Conservation (phyloP, 2,329 filamentous ascomycete species). For the Meredithiella fracta region DNA sequence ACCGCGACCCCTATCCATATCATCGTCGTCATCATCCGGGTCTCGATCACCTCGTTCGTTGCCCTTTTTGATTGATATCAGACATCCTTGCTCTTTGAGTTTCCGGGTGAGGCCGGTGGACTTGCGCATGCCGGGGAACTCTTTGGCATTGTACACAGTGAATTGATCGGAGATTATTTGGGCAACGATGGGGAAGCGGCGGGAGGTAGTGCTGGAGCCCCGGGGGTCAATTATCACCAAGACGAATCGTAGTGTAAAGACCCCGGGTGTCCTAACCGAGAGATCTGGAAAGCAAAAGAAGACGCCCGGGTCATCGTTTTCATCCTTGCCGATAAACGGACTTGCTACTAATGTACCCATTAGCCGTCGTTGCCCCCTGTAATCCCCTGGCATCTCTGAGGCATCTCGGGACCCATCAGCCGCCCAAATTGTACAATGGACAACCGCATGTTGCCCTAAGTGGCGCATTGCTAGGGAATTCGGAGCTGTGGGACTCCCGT, state of each 20-base stretch:
- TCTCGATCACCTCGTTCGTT: constrained; percentile 43
- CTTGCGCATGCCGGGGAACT: constrained; percentile 70
- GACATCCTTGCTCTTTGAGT: constrained; percentile 63
- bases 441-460: constrained; percentile 43
- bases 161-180: constrained; percentile 52
- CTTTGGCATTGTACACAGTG: constrained; percentile 67
- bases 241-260: constrained; percentile 59
- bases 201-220: constrained; percentile 26
- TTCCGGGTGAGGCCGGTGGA: constrained; percentile 58
- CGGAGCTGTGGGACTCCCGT: constrained; percentile 26
- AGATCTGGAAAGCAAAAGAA: constrained; percentile 80
- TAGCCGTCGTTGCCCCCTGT: constrained; percentile 51
- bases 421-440: constrained; percentile 64
- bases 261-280: constrained; percentile 60
- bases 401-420: constrained; percentile 50
- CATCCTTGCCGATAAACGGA: constrained; percentile 60
- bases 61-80: constrained; percentile 76
- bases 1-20: not conserved
- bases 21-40: constrained; percentile 27
- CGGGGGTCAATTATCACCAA: constrained; percentile 53
- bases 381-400: constrained; percentile 57
- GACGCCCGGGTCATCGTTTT: constrained; percentile 54
- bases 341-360: constrained; percentile 69
- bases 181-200: constrained; percentile 33
- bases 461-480: not conserved